phyloP scores from a whole-genome alignment of 2,329 filamentous ascomycete genomes.

The Celoporthe dispersa region DNA sequence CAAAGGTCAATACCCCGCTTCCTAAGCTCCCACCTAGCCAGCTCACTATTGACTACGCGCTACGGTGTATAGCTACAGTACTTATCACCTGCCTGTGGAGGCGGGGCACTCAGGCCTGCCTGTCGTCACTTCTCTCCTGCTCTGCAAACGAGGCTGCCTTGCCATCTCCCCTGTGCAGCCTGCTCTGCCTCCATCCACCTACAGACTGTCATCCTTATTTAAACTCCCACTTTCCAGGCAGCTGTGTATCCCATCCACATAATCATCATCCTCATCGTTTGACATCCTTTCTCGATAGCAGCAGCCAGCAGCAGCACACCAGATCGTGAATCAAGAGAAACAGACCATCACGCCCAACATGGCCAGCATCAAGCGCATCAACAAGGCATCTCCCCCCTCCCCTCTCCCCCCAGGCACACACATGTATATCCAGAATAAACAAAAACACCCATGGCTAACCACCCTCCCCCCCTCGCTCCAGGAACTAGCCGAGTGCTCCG shows the following conservation, averaged over 20 bases:
- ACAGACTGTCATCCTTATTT: no score
- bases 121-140: constrained; percentile 5
- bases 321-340: not conserved
- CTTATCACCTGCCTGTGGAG: not conserved
- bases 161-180: not conserved
- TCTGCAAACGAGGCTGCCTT: constrained; percentile 5
- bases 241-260: no score
- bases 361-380: constrained; percentile 45
- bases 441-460: constrained; percentile 7
- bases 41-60: not conserved
- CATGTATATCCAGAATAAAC: no score
- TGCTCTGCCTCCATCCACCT: no score
- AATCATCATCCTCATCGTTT: not conserved
- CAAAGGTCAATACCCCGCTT: not conserved
- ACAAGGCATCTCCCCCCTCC: constrained; percentile 42
- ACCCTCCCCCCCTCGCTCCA: not conserved
- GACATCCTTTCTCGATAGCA: not conserved
- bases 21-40: not conserved
- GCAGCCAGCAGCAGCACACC: not conserved
- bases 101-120: not conserved
- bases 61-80: not conserved
- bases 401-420: constrained; percentile 1
- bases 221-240: no score
- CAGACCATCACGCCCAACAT: constrained; percentile 20
- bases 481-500: constrained; percentile 15